Base-by-base conservation (phyloP, 345 rosid species). In the Eucalyptus coolabah region DNA sequence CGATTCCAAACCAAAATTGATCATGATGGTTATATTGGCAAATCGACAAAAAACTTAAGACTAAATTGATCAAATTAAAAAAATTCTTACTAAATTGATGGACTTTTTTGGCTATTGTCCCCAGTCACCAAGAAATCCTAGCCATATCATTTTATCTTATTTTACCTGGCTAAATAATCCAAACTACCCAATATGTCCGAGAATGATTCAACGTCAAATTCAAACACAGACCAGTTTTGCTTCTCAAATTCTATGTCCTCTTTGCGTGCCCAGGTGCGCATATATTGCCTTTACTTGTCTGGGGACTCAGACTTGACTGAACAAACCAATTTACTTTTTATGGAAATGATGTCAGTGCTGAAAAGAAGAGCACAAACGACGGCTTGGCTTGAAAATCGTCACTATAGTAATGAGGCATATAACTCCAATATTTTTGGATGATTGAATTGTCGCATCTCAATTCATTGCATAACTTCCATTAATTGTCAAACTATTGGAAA, bases 31-130 rank as follows among this genome's bases (percentile, higher is more conserved):
- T 60, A 60, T 60, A 60, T 21, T 23, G 28, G 19, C 12, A 9
- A 56, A 56, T 56, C 13, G 28, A 0, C 1, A 28, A 60, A 60
- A 60, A 28, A 26, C 0, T 60, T 26, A 6, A 0, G 32, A 0
- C 1, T 12, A 26, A 60, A 28, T 60, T 60, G 8, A 16, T 28
- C 16, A 60, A 60, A 60, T 60, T 28, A 60, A 60, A 28, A 60
- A 60, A 5, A 3, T 28, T 26, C 30, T 28, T 28, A 6, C 0
- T 26, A 2, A 12, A 28, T 60, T 28, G 67, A 4, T 5, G 28
- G 30, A 9, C 4, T 56, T 12, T 28, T 28, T 60, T 26, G 2
- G 4, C 56, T 53, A 19, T 53, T 19, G 10, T 53, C 56, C 56
- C 56, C 10, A 19, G 2, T 53, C 1, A 1, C 56, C 56, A 53